Percentiles rank a stretch among this genome's conserved stretches.
Evolutionary conservation across 202 grass and related monocot species (phyloP).

Genomic region (Dendrocalamus latiflorus): DNA sequence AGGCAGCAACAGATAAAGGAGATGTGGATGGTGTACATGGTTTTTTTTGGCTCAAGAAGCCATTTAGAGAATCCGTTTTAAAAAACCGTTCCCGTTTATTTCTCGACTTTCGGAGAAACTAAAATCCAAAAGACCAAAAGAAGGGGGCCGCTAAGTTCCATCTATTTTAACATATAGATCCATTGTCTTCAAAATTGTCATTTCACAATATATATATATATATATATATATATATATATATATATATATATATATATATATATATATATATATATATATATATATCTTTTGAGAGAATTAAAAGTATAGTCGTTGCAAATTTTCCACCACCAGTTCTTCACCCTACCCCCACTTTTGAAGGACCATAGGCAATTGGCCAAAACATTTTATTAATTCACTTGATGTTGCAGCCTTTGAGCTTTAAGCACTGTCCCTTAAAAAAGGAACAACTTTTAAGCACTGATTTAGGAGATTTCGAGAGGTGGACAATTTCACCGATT

Average conservation of each 20-base stretch:
- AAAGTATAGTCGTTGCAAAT: not conserved
- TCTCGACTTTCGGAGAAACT: too few species aligned
- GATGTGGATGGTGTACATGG: too few species aligned
- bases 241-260: too few species aligned
- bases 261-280: too few species aligned
- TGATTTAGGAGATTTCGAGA: slow-evolving; percentile 25
- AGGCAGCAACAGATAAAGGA: too few species aligned
- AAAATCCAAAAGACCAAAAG: too few species aligned
- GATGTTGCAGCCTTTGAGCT: not conserved
- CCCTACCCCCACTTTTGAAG: not conserved
- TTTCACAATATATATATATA: not conserved
- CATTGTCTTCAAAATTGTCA: not conserved
- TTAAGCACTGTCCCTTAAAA: slow-evolving; percentile 1
- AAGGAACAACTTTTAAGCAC: slow-evolving; percentile 26
- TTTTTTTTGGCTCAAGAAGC: too few species aligned
- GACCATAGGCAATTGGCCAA: not conserved
- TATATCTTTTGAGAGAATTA: not conserved
- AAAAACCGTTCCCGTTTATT: too few species aligned
- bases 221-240: too few species aligned
- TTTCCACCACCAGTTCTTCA: not conserved
- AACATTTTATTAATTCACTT: not conserved
- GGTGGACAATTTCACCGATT: not conserved
- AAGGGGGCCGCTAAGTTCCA: not conserved
- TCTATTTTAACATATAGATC: not conserved
- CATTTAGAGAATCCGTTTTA: too few species aligned